These are phyloP conservation scores for Phytophthora multivora DNA, from an alignment of 352 stramenopile species.

Conservation along the genomic window DNA sequence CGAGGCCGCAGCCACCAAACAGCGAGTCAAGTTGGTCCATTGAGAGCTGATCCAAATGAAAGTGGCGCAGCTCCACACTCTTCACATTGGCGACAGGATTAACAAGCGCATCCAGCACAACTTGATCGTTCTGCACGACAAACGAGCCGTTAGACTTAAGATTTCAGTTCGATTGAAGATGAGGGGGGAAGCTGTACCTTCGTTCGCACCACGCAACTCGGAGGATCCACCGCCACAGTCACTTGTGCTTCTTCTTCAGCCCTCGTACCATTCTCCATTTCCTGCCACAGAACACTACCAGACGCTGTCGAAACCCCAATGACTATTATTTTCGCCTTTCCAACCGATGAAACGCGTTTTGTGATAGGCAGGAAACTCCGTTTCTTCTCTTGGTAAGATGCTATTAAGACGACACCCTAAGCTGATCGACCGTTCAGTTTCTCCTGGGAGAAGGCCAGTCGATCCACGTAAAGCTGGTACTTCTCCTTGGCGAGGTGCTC, in stretches of 20 bases:
- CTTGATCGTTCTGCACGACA: conserved; percentile 12
- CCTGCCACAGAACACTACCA: not conserved
- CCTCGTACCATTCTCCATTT: not conserved
- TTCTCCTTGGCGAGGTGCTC: conserved; percentile 66
- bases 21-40: conserved; percentile 34
- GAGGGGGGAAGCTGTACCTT: conserved; percentile 3
- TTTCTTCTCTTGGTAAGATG: not conserved
- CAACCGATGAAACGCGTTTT: conserved; percentile 15
- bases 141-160: not conserved
- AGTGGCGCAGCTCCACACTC: conserved; percentile 34
- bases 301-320: not conserved
- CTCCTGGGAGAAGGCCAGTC: conserved; percentile 60
- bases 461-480: conserved; percentile 78
- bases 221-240: not conserved
- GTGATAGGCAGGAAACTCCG: not conserved
- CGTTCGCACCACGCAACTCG: conserved; percentile 29
- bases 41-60: conserved; percentile 33
- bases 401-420: not conserved
- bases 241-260: conserved; percentile 1
- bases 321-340: conserved; percentile 26
- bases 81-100: conserved; percentile 18
- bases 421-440: conserved; percentile 42
- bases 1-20: conserved; percentile 28
- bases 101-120: conserved; percentile 32
- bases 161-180: not conserved